Evolutionary conservation across 768 basidiomycete species (phyloP), one percentile per base, ranked within the genome.

Genomic region (Boletus rubroflammeus): DNA sequence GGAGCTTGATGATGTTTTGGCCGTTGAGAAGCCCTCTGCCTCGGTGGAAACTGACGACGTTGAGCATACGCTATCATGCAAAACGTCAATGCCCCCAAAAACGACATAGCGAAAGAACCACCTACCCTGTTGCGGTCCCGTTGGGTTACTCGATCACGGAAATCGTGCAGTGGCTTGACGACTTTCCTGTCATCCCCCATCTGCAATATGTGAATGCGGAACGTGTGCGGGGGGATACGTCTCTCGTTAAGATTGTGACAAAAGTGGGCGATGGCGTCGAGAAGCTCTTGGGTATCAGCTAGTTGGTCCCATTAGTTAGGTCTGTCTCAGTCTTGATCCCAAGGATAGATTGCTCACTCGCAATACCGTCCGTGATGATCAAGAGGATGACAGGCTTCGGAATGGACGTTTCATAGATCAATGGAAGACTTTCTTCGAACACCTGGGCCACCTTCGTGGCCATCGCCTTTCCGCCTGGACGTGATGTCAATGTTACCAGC

Each of bases 161-260:
- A 59, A 42, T 62, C 60, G 8, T 62, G 52, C 14, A 66, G 55
- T 4, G 65, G 65, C 45, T 53, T 34, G 51, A 64, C 58, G 13
- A 52, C 65, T 23, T 46, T 67, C 41, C 62, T 59, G 34, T 66
- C 60, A 0, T 59, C 52, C 1, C 65, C 65, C 57, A 66, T 62
- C 47, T 66, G 65, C 42, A 66, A 32, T 17, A 67, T 25, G 34
- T 66, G 58, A 11, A 66, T 60, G 2, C 60, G 60, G 60, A 67
- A 62, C 62, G 65, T 57, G 34, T 64, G 36, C 5, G 51, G 17
- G 10, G 52, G 41, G 3, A 67, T 40, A 6, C 23, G 2, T 46
- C 49, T 39, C 15, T 3, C 41, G 17, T 65, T 36, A 10, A 66
- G 52, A 13, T 39, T 49, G 19, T 55, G 56, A 46, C 54, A 61